These are phyloP conservation scores for Dothidotthia symphoricarpi DNA, from an alignment of 2,329 filamentous ascomycete species.

Conservation along the genomic window DNA sequence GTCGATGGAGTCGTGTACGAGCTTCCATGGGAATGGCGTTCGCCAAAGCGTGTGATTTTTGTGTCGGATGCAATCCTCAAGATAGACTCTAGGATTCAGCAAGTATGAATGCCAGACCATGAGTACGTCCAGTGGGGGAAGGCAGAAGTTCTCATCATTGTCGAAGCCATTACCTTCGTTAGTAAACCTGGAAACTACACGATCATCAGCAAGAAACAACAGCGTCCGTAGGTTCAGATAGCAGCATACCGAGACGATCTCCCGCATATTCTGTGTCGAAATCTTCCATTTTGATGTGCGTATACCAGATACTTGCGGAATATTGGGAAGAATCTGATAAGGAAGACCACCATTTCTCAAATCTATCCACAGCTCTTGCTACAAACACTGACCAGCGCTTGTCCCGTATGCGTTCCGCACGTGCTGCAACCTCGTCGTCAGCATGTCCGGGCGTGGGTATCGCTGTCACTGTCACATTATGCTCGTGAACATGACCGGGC, in stretches of 20 bases:
- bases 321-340: conserved; percentile 4
- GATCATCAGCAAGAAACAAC: not conserved
- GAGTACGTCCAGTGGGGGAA: conserved; percentile 59
- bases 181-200: conserved; percentile 6
- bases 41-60: conserved; percentile 59
- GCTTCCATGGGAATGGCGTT: conserved; percentile 64
- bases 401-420: conserved; percentile 59
- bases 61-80: conserved; percentile 68
- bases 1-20: conserved; percentile 49
- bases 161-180: conserved; percentile 4
- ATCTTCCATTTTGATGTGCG: conserved; percentile 31
- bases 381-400: conserved; percentile 74
- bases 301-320: conserved; percentile 8
- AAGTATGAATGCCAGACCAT: conserved; percentile 81
- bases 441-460: conserved; percentile 1
- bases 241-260: not conserved
- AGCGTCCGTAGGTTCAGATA: no score
- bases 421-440: conserved; percentile 4
- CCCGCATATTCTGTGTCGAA: conserved; percentile 9
- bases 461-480: conserved; percentile 9
- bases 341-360: conserved; percentile 62
- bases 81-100: conserved; percentile 71
- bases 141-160: not conserved
- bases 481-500: conserved; percentile 38
- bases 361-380: conserved; percentile 66